Conservation (phyloP, 2,329 filamentous ascomycete genomes). For the Akanthomyces lecanii region DNA sequence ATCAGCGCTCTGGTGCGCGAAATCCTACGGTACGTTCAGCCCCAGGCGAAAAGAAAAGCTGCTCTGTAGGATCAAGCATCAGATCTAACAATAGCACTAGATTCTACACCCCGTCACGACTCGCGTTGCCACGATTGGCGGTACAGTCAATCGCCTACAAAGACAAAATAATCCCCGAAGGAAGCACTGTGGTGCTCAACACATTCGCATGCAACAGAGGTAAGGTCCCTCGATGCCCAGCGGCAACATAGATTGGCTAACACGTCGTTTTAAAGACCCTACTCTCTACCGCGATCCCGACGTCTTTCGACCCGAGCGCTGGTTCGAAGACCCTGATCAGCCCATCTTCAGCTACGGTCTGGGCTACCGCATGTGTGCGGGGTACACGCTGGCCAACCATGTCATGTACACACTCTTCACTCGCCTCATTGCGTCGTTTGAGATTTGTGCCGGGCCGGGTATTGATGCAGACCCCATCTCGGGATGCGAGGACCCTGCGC, state of each 20-base stretch:
- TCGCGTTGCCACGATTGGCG: not conserved
- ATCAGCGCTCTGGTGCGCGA: slow-evolving; percentile 10
- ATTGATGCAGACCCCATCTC: slow-evolving; percentile 2
- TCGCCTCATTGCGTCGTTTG: slow-evolving; percentile 4
- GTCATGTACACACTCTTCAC: slow-evolving; percentile 9
- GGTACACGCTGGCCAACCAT: slow-evolving; percentile 12
- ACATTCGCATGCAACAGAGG: slow-evolving; percentile 11
- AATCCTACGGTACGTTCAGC: not conserved
- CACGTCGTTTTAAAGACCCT: not conserved
- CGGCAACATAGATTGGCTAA: not conserved
- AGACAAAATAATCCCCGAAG: slow-evolving; percentile 7
- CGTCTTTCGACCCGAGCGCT: slow-evolving; percentile 9
- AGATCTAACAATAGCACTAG: not conserved
- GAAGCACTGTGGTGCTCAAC: slow-evolving; percentile 3
- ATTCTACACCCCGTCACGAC: slow-evolving; percentile 5
- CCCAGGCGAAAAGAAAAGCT: not conserved
- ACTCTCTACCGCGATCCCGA: slow-evolving; percentile 4
- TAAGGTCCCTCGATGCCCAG: not conserved
- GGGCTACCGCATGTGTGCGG: slow-evolving; percentile 13
- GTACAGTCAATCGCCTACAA: not conserved
- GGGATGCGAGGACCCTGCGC: not conserved
- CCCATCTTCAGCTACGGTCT: slow-evolving; percentile 14
- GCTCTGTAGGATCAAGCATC: not conserved
- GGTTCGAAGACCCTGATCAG: slow-evolving; percentile 11
- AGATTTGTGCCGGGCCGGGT: not conserved